These are phyloP conservation scores for Chiua virens DNA, from an alignment of 768 basidiomycete species.

Conservation along the genomic window DNA sequence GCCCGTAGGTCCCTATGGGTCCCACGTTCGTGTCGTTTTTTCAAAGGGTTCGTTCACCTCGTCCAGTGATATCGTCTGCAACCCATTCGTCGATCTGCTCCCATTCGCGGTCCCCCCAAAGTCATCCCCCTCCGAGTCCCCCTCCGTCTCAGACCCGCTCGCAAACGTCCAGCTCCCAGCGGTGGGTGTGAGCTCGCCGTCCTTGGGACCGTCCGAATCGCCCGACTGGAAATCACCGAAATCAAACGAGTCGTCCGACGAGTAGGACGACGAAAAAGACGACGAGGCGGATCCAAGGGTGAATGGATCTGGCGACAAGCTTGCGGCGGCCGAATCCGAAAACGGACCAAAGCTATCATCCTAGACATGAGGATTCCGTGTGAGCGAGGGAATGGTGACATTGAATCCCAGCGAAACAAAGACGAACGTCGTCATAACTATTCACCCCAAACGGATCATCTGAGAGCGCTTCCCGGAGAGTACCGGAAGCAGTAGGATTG, in stretches of 20 bases:
- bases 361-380: conserved; percentile 16
- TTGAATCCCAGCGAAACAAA: neutral
- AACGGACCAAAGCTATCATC: conserved; percentile 82
- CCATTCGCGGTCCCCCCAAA: conserved; percentile 19
- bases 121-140: conserved; percentile 33
- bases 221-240: conserved; percentile 79
- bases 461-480: conserved; percentile 36
- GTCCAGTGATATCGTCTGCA: conserved; percentile 30
- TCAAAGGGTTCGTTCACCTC: conserved; percentile 25
- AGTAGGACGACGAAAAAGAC: conserved; percentile 54
- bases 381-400: neutral
- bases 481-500: conserved; percentile 33
- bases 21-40: conserved; percentile 16
- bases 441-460: conserved; percentile 51
- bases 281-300: conserved; percentile 41
- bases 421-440: conserved; percentile 50
- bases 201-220: conserved; percentile 23
- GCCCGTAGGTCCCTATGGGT: neutral
- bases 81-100: conserved; percentile 12
- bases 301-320: conserved; percentile 54
- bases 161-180: conserved; percentile 71
- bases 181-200: conserved; percentile 59
- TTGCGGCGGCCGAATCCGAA: conserved; percentile 57
- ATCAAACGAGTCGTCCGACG: conserved; percentile 71
- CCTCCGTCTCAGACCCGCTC: conserved; percentile 36